Evolutionary conservation across 176 grass and related monocot species (phyloP), one percentile per base, ranked within the genome.

Genomic region (Eragrostis nindensis): DNA sequence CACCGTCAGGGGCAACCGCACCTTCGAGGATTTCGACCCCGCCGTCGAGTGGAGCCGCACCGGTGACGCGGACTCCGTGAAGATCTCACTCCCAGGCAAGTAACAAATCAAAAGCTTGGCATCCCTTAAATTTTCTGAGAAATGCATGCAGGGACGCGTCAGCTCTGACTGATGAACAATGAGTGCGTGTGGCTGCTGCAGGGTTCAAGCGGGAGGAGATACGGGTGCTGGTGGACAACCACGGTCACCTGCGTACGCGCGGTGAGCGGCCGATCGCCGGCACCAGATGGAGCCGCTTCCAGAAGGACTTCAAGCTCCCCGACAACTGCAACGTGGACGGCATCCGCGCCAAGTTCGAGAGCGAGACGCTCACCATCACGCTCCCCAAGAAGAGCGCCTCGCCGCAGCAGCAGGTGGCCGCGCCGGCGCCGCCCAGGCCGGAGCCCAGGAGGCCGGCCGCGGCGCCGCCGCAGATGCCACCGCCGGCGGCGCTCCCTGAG

Each of bases 341-440:
- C 41, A 86, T 93, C 84, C 86, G 86, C 32, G 96, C 92, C 82
- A 93, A 90, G 83, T 95, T 99, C 67, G 88, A 99, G 56, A 84
- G 79, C 29, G 88, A 86, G 43, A 70, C 49, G 6, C 88, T 99
- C 78, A 48, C 81, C 52, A 78, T 99, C 71, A 78, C 54, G 22
- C 54, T 99, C 11, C 96, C 92, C 10, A 98, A 93, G 82, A 60
- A 74, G 43, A 14, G 4, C 15, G 38, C 70, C 32, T 56, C 55
- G 49, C 74, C 67, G 39, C 32, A 1, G 32, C 32, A 36, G 32
- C 43, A 7, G 50, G 4, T 55, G 16, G 1, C 1, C 32, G 44
- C 27, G n/a, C 27, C 11, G 25, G 11, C 46, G 43, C 29, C 47
- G 6, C 42, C 74, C 3, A 2, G 9, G 56, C 56, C 60, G 12